Evolutionary conservation across 164 flowering plant genomes (phyloP), one percentile per base, ranked within the genome.

Genomic region (Cinnamomum micranthum): DNA sequence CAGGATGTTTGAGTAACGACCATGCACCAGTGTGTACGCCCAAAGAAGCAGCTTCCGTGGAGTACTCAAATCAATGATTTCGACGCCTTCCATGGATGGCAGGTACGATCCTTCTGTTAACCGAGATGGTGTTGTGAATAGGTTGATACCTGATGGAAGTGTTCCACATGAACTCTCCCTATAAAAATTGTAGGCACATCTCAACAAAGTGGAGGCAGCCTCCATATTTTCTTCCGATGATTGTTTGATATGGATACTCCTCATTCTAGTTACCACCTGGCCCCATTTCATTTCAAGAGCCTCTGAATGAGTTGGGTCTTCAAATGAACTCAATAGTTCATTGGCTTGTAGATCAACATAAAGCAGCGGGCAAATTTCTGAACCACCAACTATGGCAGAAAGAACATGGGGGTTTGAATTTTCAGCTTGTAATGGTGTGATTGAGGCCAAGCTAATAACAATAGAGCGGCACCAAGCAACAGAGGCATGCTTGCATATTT

Each of bases 31-130:
- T 2, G 99, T 83, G 84, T 91, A 90, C 12, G 98, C 95, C 99
- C 99, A 95, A 81, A 95, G 77, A 20, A 95, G 89, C 80, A 93
- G 92, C 86, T 92, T 95, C 72, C 94, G 80, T 41, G 96, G 95
- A 71, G 89, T 79, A 80, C 93, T 92, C 60, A 93, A 72, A 77
- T 95, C 99, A 77, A 92, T 77, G 50, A 82, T 67, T 77, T 91
- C 95, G 63, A 85, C 82, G 68, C 90, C 91, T 62, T 90, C 89
- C 70, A 82, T 78, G 58, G 87, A 87, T 3, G 86, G 88, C 19
- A 63, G 76, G 69, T 82, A 71, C 71, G 85, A 82, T 71, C 78
- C 73, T 75, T 84, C 89, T 52, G 82, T 85, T 72, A 85, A 76
- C 73, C 76, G 84, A 82, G 88, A 75, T 64, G 90, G 91, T 67